Base-by-base conservation (phyloP, 371 early-diverging fungal species). In the Caulochytrium protostelioides region DNA sequence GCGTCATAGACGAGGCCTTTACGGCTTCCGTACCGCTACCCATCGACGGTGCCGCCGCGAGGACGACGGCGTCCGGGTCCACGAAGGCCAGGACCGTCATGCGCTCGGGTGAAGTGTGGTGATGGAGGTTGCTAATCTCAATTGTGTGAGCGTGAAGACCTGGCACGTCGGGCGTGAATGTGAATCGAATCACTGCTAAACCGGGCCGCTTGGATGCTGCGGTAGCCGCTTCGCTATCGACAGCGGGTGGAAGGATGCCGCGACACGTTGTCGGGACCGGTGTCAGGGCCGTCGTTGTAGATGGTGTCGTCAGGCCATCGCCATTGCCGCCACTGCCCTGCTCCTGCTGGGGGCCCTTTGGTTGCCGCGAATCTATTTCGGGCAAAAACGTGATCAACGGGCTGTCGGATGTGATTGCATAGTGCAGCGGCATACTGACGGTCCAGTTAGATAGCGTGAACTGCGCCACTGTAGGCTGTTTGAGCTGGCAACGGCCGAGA, bases 371-470 rank as follows among this genome's bases (percentile, higher is more conserved):
- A 34, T 10, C 9, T 9, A 3, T 8, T 19, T 21, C 5, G n/a
- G n/a, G n/a, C n/a, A n/a, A n/a, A n/a, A n/a, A n/a, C n/a, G n/a
- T n/a, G n/a, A 38, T 9, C 10, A 17, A 24, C 6, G 32, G 18
- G 15, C 16, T 35, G 2, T 38, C 37, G 5, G 19, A 15, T 23
- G 70, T 68, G 1, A 75, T 57, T 34, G 53, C 54, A 34, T 72
- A 75, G 35, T 70, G 65, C 14, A 72, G 37, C 1, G 75, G 75
- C n/a, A 75, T 41, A 14, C 66, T 61, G 22, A 63, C 71, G 1
- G 69, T 67, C 39, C 67, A 53, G 45, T 75, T 75, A 34, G 56
- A 57, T 26, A 74, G 54, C 1, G 62, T 64, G 27, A 72, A 70
- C 4, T 10, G 60, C 52, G 6, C 72, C 70, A 44, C 17, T 9